These are phyloP conservation scores for Populus tomentosa DNA, from an alignment of 441 rosid genomes.

Conservation along the genomic window DNA sequence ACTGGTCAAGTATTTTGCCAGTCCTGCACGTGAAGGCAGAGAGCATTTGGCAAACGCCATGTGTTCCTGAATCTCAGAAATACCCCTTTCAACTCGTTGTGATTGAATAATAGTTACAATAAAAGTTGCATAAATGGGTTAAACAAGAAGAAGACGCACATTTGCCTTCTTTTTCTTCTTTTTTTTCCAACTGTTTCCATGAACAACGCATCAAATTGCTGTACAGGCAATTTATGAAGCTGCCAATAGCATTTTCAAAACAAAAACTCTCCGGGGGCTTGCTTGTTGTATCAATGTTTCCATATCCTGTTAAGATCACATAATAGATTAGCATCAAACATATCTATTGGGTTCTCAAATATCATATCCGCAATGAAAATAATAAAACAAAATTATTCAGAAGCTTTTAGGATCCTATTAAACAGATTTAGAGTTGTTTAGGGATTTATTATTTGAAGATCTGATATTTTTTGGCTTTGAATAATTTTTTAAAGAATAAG, in stretches of 20 bases:
- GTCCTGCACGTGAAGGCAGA: not conserved
- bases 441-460: too few species aligned
- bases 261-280: not conserved
- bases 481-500: too few species aligned
- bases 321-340: not conserved
- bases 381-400: too few species aligned
- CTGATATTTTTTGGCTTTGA: too few species aligned
- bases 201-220: not conserved
- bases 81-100: not conserved
- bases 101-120: not conserved
- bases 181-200: too few species aligned
- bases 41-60: not conserved
- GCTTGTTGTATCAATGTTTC: not conserved
- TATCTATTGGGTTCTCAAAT: not conserved
- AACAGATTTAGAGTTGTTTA: too few species aligned
- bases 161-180: too few species aligned
- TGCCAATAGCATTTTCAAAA: not conserved
- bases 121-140: not conserved
- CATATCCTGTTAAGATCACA: not conserved
- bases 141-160: not conserved
- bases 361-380: too few species aligned
- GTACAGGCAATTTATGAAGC: not conserved
- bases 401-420: too few species aligned
- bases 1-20: not conserved
- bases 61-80: not conserved